Evolutionary conservation across 805 yeast genomes (phyloP).

Genomic region (Yarrowia sp.): DNA sequence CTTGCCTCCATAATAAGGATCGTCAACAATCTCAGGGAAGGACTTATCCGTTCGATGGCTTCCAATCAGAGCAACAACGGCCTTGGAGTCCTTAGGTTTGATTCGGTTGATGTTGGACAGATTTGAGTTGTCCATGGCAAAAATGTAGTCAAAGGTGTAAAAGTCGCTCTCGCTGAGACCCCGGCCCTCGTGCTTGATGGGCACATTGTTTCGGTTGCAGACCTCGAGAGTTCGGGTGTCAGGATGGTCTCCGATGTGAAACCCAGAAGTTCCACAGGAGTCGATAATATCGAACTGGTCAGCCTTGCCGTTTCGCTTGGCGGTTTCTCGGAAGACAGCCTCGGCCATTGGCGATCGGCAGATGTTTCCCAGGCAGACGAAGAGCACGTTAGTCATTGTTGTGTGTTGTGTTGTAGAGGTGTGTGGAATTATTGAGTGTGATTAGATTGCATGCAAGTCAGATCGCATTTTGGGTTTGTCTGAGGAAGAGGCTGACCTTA

Average conservation of each 20-base stretch:
- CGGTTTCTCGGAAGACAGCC: constrained; percentile 74
- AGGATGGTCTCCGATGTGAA: constrained; percentile 79
- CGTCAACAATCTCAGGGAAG: constrained; percentile 64
- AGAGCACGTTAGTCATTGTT: constrained; percentile 22
- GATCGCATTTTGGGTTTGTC: neutral
- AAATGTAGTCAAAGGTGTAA: constrained; percentile 52
- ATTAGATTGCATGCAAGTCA: neutral
- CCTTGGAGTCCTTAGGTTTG: constrained; percentile 52
- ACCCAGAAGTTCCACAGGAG: constrained; percentile 86
- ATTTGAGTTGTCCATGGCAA: constrained; percentile 45
- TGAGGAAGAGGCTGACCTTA: neutral
- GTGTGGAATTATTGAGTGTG: neutral
- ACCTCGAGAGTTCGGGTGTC: constrained; percentile 70
- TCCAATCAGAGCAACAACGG: constrained; percentile 67
- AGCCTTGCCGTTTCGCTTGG: constrained; percentile 48
- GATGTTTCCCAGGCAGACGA: constrained; percentile 25
- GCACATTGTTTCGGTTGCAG: constrained; percentile 68
- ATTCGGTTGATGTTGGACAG: constrained; percentile 37
- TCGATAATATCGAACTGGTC: constrained; percentile 58
- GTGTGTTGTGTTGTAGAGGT: neutral
- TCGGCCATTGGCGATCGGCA: constrained; percentile 99
- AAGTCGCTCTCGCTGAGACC: constrained; percentile 72
- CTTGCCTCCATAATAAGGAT: constrained; percentile 89
- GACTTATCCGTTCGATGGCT: constrained; percentile 62
- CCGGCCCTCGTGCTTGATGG: constrained; percentile 73